phyloP scores from a whole-genome alignment of 495 filamentous ascomycete species.

The Xylaria nigripes region DNA sequence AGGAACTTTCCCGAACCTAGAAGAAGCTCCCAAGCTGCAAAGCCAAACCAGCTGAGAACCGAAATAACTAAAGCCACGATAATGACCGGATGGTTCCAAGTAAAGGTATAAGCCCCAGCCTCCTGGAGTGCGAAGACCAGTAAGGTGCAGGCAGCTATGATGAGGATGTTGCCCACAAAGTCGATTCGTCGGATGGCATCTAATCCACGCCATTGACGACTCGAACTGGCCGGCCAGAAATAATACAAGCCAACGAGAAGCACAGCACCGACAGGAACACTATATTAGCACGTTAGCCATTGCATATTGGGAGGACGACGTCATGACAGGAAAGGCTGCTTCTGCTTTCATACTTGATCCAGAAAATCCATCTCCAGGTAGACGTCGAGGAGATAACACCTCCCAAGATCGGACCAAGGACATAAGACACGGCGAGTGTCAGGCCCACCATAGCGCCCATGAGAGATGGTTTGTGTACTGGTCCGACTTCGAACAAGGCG shows the following conservation, averaged over 20 bases:
- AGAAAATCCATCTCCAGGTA: conserved; percentile 63
- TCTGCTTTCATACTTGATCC: conserved; percentile 49
- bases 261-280: conserved; percentile 49
- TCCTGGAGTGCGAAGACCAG: conserved; percentile 53
- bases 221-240: conserved; percentile 34
- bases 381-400: conserved; percentile 56
- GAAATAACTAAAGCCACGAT: conserved; percentile 36
- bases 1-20: conserved; percentile 21
- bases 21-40: conserved; percentile 40
- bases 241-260: conserved; percentile 51
- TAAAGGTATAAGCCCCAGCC: conserved; percentile 38
- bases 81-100: conserved; percentile 39
- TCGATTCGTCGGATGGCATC: conserved; percentile 40
- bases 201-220: conserved; percentile 17
- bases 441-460: conserved; percentile 38
- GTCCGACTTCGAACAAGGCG: conserved; percentile 47
- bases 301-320: too few relatives aligned
- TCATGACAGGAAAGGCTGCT: too few relatives aligned
- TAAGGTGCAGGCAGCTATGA: conserved; percentile 47
- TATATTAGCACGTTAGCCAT: conserved; percentile 17
- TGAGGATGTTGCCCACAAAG: conserved; percentile 47
- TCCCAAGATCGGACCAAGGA: conserved; percentile 59
- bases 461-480: conserved; percentile 36
- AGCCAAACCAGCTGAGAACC: conserved; percentile 38
- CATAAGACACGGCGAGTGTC: conserved; percentile 38